A percentile compares a stretch with the other conserved stretches of the same genome.
Evolutionary conservation across 106 monocot species (phyloP).

Genomic region (Apostasia shenzhenica): DNA sequence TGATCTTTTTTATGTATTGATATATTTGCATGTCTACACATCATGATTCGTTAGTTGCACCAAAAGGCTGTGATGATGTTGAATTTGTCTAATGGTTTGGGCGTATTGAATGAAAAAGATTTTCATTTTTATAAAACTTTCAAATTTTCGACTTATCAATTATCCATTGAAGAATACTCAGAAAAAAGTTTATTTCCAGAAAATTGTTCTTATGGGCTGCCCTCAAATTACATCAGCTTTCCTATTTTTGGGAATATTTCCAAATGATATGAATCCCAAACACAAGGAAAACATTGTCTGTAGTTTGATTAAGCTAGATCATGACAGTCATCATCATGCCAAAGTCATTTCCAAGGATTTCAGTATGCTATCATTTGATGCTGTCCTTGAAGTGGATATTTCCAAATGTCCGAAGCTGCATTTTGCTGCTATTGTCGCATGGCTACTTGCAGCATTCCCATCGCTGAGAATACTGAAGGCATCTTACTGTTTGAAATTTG

Average conservation of each 20-base stretch:
- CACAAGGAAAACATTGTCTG: constrained; percentile 11
- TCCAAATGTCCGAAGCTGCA: constrained; percentile 52
- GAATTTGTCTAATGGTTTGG: too few relatives aligned
- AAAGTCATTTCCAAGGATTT: constrained; percentile 10
- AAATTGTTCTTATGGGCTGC: constrained; percentile 54
- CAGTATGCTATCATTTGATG: constrained; percentile 23
- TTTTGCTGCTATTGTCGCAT: constrained; percentile 24
- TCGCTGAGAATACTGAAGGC: constrained; percentile 44
- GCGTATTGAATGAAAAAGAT: too few relatives aligned
- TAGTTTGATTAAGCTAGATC: constrained; percentile 19
- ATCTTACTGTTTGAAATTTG: constrained; percentile 32
- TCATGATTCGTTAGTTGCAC: too few relatives aligned
- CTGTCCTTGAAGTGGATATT: constrained; percentile 48
- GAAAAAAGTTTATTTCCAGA: constrained; percentile 21
- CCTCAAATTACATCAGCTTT: constrained; percentile 34
- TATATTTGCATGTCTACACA: too few relatives aligned
- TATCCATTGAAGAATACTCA: background rate
- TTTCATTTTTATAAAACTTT: too few relatives aligned
- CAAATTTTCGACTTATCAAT: too few relatives aligned
- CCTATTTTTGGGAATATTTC: constrained; percentile 38
- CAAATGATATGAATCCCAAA: constrained; percentile 24
- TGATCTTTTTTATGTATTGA: too few relatives aligned
- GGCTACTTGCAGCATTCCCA: constrained; percentile 44
- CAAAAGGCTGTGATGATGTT: too few relatives aligned
- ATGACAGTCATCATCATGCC: constrained; percentile 7